Base-by-base conservation (phyloP, 371 early-diverging fungal species). In the Rhizopus sp. region DNA sequence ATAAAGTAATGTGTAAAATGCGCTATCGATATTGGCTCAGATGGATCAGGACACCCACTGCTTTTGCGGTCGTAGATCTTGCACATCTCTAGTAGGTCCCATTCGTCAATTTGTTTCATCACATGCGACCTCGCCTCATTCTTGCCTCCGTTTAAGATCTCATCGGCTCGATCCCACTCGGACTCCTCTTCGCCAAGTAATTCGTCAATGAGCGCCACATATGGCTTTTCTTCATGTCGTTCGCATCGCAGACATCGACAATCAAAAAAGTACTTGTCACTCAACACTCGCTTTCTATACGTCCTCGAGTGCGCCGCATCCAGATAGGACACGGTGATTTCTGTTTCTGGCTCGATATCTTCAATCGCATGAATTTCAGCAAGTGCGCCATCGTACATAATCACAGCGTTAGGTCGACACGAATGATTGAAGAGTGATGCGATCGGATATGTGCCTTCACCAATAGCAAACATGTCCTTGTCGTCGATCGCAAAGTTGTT, bases 391-490 rank as follows among this genome's bases (percentile, higher is more conserved):
- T 75, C 80, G 60, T 82, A 87, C 51, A 83, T 78, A 15, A 87
- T 85, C 5, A 84, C 77, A 17, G 88, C 85, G 55, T 93, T 94
- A 9, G 94, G 96, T 10, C 76, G 64, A 63, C 96, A 95, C 2
- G 90, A 88, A 70, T 95, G 94, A 68, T 95, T 95, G 66, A 95
- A 83, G 50, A 94, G 68, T 1, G 92, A 83, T 0, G 83, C 90
- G 5, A 91, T 64, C 0, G 94, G 92, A 55, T 86, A 92, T 8
- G 89, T 86, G 6, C 91, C 92, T 49, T 89, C 90, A 0, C 88
- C 93, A 61, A 89, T 68, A 3, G 80, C 58, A 63, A 87, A 88
- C 57, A 89, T 61, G 16, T 91, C 84, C 1, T 69, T 60, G 56
- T 90, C 90, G 56, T 81, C 69, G 37, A 87, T 79, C 0, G 81